Evolutionary conservation across 2,329 filamentous ascomycete species (phyloP), one percentile per base, ranked within the genome.

Genomic region (Pseudocercospora cruenta): DNA sequence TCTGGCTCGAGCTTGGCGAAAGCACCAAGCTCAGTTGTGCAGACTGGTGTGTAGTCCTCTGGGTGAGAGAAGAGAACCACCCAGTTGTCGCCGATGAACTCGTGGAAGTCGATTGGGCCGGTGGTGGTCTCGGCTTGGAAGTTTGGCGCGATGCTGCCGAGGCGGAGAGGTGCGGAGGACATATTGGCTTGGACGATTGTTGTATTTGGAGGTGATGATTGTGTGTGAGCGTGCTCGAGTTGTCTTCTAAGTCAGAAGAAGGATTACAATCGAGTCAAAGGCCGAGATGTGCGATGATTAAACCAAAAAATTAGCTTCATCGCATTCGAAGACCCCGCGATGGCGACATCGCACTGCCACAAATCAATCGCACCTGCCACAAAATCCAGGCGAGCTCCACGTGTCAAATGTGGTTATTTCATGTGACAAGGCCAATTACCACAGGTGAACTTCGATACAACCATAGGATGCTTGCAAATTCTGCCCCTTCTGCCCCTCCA

Each of bases 41-140:
- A 87, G 69, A 87, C 84, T 58, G 84, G 84, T 7, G 85, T 87
- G 80, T 85, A 86, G 77, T 85, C 83, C 73, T 84, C 88, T 51
- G 89, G 88, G 81, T 91, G 88, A 53, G 88, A 90, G 84, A 91
- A 91, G 71, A 91, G 84, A 69, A 91, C 83, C 67, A 88, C 86
- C 88, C 88, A 91, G 73, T 84, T 87, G 82, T 90, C 83, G 74
- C 87, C 88, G 71, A 91, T 89, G 83, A 87, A 91, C 73, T 90
- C 82, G 81, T 91, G 89, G 84, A 91, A 91, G 80, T 90, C 84
- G 77, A 91, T 90, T 62, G 83, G 83, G 65, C 88, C 89, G 69
- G 83, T 77, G 70, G 89, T 91, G 72, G 89, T 90, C 74, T 89
- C 85, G 68, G 89, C 87, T 73, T 89, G 80, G 83, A 91, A 91